Conservation (phyloP, 2,329 filamentous ascomycete species). For the Ilyonectria robusta region DNA sequence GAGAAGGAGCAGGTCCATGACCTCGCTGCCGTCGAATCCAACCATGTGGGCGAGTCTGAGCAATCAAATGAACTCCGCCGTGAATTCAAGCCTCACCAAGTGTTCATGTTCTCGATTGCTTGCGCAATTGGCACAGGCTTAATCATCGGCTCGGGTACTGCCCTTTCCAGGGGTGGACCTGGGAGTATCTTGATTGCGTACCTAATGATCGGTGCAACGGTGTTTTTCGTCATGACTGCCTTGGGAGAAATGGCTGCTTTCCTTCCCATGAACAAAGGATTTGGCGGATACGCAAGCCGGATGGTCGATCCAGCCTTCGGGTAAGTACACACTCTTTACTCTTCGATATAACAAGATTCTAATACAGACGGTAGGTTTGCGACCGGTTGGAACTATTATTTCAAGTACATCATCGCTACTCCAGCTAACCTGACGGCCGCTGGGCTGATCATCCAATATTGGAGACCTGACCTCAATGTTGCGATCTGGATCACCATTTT, state of each 20-base stretch:
- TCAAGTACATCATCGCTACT: slow-evolving; percentile 58
- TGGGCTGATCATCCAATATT: slow-evolving; percentile 56
- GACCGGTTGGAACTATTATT: slow-evolving; percentile 64
- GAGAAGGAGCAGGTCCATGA: slow-evolving; percentile 6
- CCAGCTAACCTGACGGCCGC: slow-evolving; percentile 58
- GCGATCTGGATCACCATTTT: slow-evolving; percentile 57
- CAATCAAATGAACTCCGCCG: slow-evolving; percentile 25
- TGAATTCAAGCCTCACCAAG: slow-evolving; percentile 48
- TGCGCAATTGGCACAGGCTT: slow-evolving; percentile 58
- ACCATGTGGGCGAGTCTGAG: background rate
- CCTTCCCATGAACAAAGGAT: slow-evolving; percentile 48
- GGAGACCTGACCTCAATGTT: slow-evolving; percentile 55
- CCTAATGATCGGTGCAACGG: slow-evolving; percentile 61
- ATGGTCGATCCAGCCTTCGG: slow-evolving; percentile 52
- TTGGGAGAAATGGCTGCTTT: slow-evolving; percentile 53
- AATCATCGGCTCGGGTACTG: slow-evolving; percentile 66
- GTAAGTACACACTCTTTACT: slow-evolving; percentile 15
- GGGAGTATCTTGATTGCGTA: slow-evolving; percentile 57
- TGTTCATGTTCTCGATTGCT: slow-evolving; percentile 56
- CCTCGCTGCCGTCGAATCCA: background rate
- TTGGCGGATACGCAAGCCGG: slow-evolving; percentile 48
- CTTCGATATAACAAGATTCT: background rate
- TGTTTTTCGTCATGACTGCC: slow-evolving; percentile 69
- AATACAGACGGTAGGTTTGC: slow-evolving; percentile 51
- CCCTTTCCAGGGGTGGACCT: slow-evolving; percentile 63